phyloP scores from a whole-genome alignment of 805 yeast species.

The Saccharomyces paradoxus region DNA sequence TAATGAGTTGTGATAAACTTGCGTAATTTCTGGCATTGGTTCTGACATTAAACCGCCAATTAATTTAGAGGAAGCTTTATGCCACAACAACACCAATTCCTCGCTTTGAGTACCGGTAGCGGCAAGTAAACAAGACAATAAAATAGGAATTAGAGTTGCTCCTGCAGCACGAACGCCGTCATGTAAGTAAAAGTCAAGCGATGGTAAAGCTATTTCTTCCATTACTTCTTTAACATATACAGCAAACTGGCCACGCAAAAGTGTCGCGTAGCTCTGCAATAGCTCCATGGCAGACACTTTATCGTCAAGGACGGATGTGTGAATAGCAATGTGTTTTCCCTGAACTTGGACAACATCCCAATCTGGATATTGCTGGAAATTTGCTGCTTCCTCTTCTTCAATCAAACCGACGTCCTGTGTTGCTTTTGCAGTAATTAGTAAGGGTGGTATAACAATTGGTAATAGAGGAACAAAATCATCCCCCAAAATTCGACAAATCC shows the following conservation, averaged over 20 bases:
- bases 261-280: constrained; percentile 74
- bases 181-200: constrained; percentile 82
- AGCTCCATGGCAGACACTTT: constrained; percentile 89
- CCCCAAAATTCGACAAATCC: constrained; percentile 81
- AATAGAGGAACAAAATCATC: constrained; percentile 77
- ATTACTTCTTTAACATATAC: constrained; percentile 77
- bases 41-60: constrained; percentile 63
- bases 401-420: constrained; percentile 81
- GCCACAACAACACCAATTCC: constrained; percentile 64
- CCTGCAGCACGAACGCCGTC: constrained; percentile 93
- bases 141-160: constrained; percentile 72
- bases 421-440: constrained; percentile 76
- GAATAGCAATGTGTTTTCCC: constrained; percentile 91
- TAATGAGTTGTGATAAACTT: constrained; percentile 68
- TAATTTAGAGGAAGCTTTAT: constrained; percentile 56
- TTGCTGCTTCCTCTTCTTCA: constrained; percentile 84
- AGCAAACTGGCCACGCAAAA: constrained; percentile 71
- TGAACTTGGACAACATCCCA: constrained; percentile 90
- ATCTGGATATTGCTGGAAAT: constrained; percentile 74
- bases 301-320: constrained; percentile 89
- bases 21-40: constrained; percentile 74
- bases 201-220: constrained; percentile 74
- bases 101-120: constrained; percentile 44
- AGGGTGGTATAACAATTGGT: constrained; percentile 82
- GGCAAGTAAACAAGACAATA: constrained; percentile 52